phyloP scores from a whole-genome alignment of 495 filamentous ascomycete genomes.

The Lentithecium fluviatile region DNA sequence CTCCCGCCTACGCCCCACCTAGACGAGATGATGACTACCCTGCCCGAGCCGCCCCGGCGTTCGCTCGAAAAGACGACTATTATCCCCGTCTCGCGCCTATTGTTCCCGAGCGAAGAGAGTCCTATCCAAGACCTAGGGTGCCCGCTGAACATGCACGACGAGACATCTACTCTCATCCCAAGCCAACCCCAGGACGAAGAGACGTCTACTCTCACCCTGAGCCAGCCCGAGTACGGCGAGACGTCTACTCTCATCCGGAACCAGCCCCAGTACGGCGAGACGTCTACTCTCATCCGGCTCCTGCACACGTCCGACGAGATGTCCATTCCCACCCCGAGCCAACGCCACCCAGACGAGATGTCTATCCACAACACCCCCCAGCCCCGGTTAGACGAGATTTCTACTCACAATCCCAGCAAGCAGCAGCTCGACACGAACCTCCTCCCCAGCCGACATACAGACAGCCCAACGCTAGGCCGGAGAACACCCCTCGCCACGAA shows the following conservation, averaged over 20 bases:
- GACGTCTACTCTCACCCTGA: no score
- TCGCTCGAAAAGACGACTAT: constrained; percentile 15
- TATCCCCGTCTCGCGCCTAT: constrained; percentile 6
- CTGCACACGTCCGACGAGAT: neutral
- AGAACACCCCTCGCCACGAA: constrained; percentile 11
- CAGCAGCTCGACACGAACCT: neutral
- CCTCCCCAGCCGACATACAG: neutral
- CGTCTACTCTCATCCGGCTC: neutral
- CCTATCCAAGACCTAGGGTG: neutral
- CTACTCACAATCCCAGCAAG: no score
- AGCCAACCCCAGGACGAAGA: no score
- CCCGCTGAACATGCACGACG: no score
- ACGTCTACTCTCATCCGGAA: neutral
- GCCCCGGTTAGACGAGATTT: constrained; percentile 6
- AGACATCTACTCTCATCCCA: neutral
- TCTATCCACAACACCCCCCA: neutral
- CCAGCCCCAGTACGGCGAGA: neutral
- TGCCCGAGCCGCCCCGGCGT: neutral
- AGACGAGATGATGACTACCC: constrained; percentile 17
- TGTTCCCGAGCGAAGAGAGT: neutral
- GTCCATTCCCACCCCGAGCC: neutral
- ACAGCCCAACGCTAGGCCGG: neutral
- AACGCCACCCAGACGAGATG: neutral
- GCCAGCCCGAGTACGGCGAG: neutral
- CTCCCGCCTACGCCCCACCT: neutral